phyloP scores from a whole-genome alignment of 176 grass and related monocot species.

The Bolboschoenus planiculmis region DNA sequence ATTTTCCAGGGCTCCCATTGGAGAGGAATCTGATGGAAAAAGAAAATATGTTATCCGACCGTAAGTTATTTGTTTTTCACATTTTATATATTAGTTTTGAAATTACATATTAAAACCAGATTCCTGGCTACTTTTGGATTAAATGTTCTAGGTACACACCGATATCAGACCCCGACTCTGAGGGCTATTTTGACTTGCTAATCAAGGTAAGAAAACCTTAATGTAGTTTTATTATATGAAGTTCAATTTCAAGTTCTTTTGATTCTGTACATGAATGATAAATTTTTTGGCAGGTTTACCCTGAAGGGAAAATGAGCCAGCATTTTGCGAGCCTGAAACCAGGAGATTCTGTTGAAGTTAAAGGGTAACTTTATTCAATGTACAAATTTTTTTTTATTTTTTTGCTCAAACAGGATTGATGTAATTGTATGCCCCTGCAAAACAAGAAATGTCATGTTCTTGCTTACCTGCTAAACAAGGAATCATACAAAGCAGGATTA shows the following conservation, averaged over 20 bases:
- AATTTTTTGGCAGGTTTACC: slow-evolving; percentile 59
- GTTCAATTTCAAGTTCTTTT: slow-evolving; percentile 18
- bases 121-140: slow-evolving; percentile 20
- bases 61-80: slow-evolving; percentile 42
- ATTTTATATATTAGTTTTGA: slow-evolving; percentile 7
- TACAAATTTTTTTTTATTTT: neutral
- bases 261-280: slow-evolving; percentile 10
- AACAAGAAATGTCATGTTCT: neutral
- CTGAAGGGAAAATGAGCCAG: slow-evolving; percentile 96
- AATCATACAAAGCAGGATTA: neutral
- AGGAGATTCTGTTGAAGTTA: slow-evolving; percentile 91
- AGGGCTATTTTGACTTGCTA: slow-evolving; percentile 87
- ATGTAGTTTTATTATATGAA: neutral
- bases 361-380: slow-evolving; percentile 48
- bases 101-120: slow-evolving; percentile 69
- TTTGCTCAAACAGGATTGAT: slow-evolving; percentile 9
- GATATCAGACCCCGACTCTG: slow-evolving; percentile 81
- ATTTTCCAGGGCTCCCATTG: slow-evolving; percentile 67
- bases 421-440: neutral
- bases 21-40: slow-evolving; percentile 76
- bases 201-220: slow-evolving; percentile 58
- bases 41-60: slow-evolving; percentile 91
- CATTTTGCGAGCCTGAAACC: slow-evolving; percentile 81
- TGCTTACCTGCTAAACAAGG: neutral
- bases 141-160: slow-evolving; percentile 61